Base-by-base conservation (phyloP, 1,139 yeast genomes). In the Lizanozyma gosingica region DNA sequence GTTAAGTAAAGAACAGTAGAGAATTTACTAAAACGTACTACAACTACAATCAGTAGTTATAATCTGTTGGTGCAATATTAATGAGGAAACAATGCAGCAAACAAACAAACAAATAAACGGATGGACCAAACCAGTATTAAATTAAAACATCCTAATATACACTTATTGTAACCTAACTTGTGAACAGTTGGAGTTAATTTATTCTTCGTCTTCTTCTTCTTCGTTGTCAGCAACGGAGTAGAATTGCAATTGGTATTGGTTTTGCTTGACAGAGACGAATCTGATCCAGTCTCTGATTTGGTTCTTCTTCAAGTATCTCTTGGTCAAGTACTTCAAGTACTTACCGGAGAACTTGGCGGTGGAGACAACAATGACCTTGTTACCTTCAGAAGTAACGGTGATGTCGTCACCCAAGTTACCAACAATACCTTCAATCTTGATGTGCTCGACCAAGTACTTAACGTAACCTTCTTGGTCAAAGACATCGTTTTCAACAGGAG, bases 231-330 rank as follows among this genome's bases (percentile, higher is more conserved):
- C 92, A 71, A 92, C 94, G 73, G 94, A 88, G 96, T 87, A 94
- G 96, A 92, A 94, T 75, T 94, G 90, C 78, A 94, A 84, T 73
- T 86, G 87, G 87, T 92, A 94, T 71, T 80, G 83, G 83, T 92
- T 88, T 74, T 86, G 87, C 78, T 88, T 83, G 66, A 85, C 81
- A 57, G 98, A 85, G 59, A 92, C 96, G 65, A 94, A 92, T 83
- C 98, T 94, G 75, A 94, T 88, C 98, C 98, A 92, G 80, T 92
- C 98, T 80, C 94, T 84, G 78, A 90, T 85, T 76, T 86, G 94
- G 94, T 88, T 87, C 87, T 92, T 92, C 95, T 92, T 92, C 75
- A 92, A 86, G 94, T 87, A 92, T 82, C 94, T 90, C 88, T 92
- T 92, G 66, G 97, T 86, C 71, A 92, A 80, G 92, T 90, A 92